Base-by-base conservation (phyloP, 2,329 filamentous ascomycete species). In the Rachicladosporium sp. region DNA sequence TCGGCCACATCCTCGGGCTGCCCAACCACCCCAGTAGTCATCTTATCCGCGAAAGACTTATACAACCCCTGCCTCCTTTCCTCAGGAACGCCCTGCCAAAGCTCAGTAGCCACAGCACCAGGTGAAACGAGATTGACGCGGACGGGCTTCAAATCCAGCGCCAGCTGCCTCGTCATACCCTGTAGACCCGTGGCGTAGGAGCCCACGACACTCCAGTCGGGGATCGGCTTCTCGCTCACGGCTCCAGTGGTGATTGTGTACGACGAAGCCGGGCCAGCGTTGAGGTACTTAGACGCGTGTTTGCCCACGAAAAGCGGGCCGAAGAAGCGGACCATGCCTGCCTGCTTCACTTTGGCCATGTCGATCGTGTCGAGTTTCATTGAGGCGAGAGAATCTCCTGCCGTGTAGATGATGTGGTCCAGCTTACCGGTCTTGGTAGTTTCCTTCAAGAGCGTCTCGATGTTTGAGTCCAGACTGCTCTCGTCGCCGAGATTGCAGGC, bases 101-200 rank as follows among this genome's bases (percentile, higher is more conserved):
- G 43, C 44, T 61, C 59, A 6, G 66, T 68, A 30, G 65, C 55
- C 29, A 68, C 63, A 0, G 64, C 60, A 0, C 78, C 78, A 0
- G 76, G 75, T 38, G 59, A 63, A 1, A 82, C 73, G 1, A 69
- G 52, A 51, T 83, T 83, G 21, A 81, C 76, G 2, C 80, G 61
- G 6, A 81, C 57, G 0, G 79, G 79, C 44, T 67, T 69, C 40
- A 83, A 51, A 49, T 82, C 78, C 29, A 80, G 49, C 2, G 78
- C 78, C 27, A 83, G 58, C 2, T 65, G 68, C 2, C 71, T 63
- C 2, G 66, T 63, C 52, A 80, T 64, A 3, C 69, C 66, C 37
- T 74, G 63, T 4, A 73, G 46, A 0, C 68, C 75, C 0, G 70
- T 66, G 0, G 65, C 67, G 37, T 67, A 70, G 2, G 59, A 57